Evolutionary conservation across 2,329 filamentous ascomycete genomes (phyloP).

Genomic region (Epichloe hybrida): DNA sequence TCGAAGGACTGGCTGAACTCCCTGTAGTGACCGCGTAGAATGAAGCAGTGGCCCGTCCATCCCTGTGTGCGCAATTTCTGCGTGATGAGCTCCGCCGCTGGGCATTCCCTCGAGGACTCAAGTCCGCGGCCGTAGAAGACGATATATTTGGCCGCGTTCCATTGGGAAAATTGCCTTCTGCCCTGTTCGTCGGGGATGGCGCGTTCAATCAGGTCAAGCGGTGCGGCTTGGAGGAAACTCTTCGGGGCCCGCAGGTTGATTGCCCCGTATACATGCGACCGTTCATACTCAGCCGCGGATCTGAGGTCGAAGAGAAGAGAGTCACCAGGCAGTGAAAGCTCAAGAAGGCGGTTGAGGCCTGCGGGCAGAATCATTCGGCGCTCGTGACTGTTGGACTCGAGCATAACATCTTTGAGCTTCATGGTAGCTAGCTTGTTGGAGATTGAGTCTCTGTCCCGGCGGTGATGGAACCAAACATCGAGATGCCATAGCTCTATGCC

Average conservation of each 20-base stretch:
- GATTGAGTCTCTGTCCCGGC: conserved; percentile 34
- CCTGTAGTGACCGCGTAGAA: conserved; percentile 41
- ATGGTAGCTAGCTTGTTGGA: conserved; percentile 31
- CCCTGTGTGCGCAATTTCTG: conserved; percentile 31
- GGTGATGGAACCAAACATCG: conserved; percentile 42
- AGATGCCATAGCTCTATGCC: conserved; percentile 38
- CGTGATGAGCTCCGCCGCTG: conserved; percentile 30
- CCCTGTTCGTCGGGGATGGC: conserved; percentile 36
- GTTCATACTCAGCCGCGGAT: conserved; percentile 30
- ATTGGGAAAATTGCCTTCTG: conserved; percentile 31
- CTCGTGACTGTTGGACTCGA: conserved; percentile 15
- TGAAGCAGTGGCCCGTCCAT: conserved; percentile 38
- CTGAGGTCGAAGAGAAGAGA: conserved; percentile 37
- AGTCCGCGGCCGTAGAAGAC: conserved; percentile 39
- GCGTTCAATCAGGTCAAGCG: conserved; percentile 36
- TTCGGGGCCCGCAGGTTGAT: conserved; percentile 38
- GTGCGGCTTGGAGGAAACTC: conserved; percentile 32
- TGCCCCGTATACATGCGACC: conserved; percentile 37
- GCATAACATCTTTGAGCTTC: conserved; percentile 23
- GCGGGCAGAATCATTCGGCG: conserved; percentile 37
- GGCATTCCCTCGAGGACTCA: conserved; percentile 38
- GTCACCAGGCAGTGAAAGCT: conserved; percentile 33
- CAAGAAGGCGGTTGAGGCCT: conserved; percentile 35
- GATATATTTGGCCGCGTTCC: conserved; percentile 32
- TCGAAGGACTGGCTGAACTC: conserved; percentile 41